Evolutionary conservation across 2,329 filamentous ascomycete genomes (phyloP).

Genomic region (Diplodia intermedia): DNA sequence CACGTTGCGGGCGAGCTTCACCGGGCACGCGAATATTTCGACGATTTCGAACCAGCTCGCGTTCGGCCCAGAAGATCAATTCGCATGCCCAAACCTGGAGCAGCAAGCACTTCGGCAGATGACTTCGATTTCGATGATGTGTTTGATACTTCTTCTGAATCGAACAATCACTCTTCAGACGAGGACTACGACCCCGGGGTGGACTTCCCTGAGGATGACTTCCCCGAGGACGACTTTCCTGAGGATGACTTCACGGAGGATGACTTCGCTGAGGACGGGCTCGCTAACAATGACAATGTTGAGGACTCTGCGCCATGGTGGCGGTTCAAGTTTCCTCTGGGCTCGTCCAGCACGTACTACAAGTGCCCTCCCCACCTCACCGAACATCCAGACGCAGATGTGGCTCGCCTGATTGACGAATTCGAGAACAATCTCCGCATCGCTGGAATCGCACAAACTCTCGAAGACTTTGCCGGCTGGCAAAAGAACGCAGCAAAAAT

Average conservation of each 20-base stretch:
- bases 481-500: no score
- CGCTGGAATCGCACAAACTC: not conserved
- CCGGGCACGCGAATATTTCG: not conserved
- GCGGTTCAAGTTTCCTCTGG: not conserved
- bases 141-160: not conserved
- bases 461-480: not conserved
- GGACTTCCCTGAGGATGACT: no score
- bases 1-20: not conserved
- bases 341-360: conserved; percentile 1
- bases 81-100: not conserved
- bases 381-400: not conserved
- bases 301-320: no score
- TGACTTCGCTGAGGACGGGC: no score
- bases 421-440: conserved; percentile 17
- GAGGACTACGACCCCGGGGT: not conserved
- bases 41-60: not conserved
- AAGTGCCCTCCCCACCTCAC: not conserved
- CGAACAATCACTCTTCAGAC: not conserved
- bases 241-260: no score
- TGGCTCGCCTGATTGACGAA: not conserved
- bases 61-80: not conserved
- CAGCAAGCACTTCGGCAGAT: not conserved
- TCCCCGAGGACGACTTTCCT: no score
- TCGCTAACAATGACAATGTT: not conserved
- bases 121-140: not conserved